Evolutionary conservation across 78 protist species (phyloP).

Genomic region (Dictyostelium brefeldianum): DNA sequence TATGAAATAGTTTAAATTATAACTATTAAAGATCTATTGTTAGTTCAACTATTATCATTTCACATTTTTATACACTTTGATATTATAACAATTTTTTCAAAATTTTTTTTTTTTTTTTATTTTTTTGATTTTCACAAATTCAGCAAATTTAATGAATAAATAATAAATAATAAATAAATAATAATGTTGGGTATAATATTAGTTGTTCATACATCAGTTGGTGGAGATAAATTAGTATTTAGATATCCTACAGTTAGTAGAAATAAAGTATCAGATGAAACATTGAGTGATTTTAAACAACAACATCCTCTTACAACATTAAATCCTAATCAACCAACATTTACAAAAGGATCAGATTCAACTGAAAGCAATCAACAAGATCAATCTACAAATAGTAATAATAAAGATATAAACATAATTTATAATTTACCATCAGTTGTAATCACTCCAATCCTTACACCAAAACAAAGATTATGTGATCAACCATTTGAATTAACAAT

Average conservation of each 20-base stretch:
- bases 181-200: conserved; percentile 67
- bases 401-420: conserved; percentile 15
- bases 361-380: neutral
- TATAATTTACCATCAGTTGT: conserved; percentile 81
- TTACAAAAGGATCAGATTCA: neutral
- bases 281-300: conserved; percentile 72
- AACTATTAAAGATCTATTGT: too few relatives aligned
- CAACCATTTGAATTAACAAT: conserved; percentile 69
- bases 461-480: conserved; percentile 77
- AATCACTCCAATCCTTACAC: conserved; percentile 72
- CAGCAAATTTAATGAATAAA: too few relatives aligned
- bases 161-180: neutral
- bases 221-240: conserved; percentile 80
- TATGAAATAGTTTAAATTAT: too few relatives aligned
- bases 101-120: too few relatives aligned
- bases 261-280: conserved; percentile 73
- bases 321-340: conserved; percentile 3
- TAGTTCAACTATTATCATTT: too few relatives aligned
- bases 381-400: neutral
- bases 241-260: conserved; percentile 82
- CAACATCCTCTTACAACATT: conserved; percentile 66
- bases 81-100: too few relatives aligned
- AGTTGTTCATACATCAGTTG: conserved; percentile 82
- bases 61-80: too few relatives aligned
- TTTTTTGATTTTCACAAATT: too few relatives aligned